Percentiles rank a stretch among this genome's conserved stretches.
These are phyloP conservation scores for Conticribra guillardii DNA, from an alignment of 108 stramenopile species.

Conservation along the genomic window DNA sequence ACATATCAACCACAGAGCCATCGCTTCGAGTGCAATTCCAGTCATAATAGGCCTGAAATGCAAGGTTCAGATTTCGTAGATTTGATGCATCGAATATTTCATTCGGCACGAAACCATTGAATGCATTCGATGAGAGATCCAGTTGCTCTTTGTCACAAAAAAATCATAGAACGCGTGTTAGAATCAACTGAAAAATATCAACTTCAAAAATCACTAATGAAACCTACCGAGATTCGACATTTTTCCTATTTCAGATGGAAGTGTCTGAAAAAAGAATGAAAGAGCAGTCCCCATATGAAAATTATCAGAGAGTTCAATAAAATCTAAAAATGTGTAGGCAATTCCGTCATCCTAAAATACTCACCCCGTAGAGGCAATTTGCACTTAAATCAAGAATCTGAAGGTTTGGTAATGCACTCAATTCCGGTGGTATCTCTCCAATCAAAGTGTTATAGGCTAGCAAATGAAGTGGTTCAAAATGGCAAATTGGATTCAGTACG, in stretches of 20 bases:
- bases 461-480: background rate
- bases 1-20: background rate
- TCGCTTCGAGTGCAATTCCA: constrained; percentile 1
- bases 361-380: background rate
- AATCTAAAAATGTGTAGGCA: background rate
- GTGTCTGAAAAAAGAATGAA: background rate
- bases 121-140: constrained; percentile 1
- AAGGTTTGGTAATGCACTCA: background rate
- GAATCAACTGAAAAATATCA: no score
- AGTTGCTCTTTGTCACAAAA: no score
- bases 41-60: background rate
- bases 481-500: background rate
- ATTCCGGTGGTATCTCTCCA: constrained; percentile 3
- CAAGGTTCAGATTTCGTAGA: background rate
- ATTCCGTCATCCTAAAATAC: background rate
- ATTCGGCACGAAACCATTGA: constrained; percentile 5
- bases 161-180: no score
- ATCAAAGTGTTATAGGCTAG: constrained; percentile 8
- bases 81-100: constrained; percentile 9
- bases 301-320: background rate
- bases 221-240: constrained; percentile 8
- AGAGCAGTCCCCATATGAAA: no score
- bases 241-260: constrained; percentile 11
- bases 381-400: background rate
- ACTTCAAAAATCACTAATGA: no score